A percentile compares a stretch with the other conserved stretches of the same genome.
phyloP scores from a whole-genome alignment of 2,329 filamentous ascomycete species.

The Alternaria dauci region DNA sequence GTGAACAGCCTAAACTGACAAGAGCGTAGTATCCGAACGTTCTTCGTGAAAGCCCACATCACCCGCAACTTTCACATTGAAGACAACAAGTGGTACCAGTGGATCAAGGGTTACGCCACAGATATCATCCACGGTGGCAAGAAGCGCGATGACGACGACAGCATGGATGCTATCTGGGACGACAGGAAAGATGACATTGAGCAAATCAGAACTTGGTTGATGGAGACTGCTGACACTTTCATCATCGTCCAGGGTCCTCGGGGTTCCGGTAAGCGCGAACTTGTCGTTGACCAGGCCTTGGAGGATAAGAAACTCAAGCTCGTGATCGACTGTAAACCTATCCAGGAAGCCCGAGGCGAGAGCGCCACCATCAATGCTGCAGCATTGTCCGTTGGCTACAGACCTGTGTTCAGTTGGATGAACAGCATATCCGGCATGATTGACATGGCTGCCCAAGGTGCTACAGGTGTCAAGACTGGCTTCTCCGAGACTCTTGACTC shows the following conservation, averaged over 20 bases:
- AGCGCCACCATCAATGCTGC: conserved; percentile 82
- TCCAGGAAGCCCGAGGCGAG: conserved; percentile 90
- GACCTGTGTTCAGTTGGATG: conserved; percentile 94
- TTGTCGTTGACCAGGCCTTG: conserved; percentile 85
- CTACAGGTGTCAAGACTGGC: conserved; percentile 91
- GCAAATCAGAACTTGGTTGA: conserved; percentile 82
- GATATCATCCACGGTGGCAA: conserved; percentile 69
- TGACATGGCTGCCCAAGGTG: conserved; percentile 90
- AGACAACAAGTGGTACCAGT: conserved; percentile 77
- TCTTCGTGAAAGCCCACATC: conserved; percentile 89
- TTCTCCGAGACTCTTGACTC: conserved; percentile 93
- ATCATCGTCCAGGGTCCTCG: conserved; percentile 92
- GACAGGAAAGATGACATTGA: conserved; percentile 84
- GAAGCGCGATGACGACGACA: conserved; percentile 69
- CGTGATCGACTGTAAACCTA: conserved; percentile 89
- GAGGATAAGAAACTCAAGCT: conserved; percentile 79
- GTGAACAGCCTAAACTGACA: conserved; percentile 13
- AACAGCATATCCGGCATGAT: conserved; percentile 93
- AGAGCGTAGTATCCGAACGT: conserved; percentile 72
- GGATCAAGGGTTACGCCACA: conserved; percentile 78
- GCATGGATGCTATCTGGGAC: conserved; percentile 84
- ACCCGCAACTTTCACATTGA: conserved; percentile 77
- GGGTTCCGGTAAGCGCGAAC: conserved; percentile 88
- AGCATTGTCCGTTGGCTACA: conserved; percentile 84
- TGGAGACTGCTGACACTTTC: conserved; percentile 89